These are phyloP conservation scores for Septoria linicola DNA, from an alignment of 2,329 filamentous ascomycete genomes.

Conservation along the genomic window DNA sequence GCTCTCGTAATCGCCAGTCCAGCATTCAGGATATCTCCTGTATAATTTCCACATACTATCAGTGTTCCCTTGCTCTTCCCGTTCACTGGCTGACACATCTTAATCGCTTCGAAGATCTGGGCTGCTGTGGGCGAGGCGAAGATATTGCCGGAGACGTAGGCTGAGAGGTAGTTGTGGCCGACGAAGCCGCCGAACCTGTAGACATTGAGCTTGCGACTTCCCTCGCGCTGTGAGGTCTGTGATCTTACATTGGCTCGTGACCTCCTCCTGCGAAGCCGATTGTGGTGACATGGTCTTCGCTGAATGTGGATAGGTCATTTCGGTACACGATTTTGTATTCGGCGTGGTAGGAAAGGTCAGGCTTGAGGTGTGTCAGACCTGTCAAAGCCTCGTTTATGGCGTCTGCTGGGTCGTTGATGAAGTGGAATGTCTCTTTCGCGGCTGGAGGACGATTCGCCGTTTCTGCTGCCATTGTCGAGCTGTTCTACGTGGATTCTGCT, in stretches of 20 bases:
- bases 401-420: conserved; percentile 39
- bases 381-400: conserved; percentile 40
- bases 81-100: conserved; percentile 53
- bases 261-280: conserved; percentile 42
- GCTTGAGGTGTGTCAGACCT: conserved; percentile 39
- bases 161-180: conserved; percentile 60
- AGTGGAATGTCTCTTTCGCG: conserved; percentile 40
- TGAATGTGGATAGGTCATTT: conserved; percentile 36
- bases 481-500: background rate
- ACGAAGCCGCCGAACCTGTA: conserved; percentile 60
- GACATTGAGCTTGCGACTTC: too few species aligned
- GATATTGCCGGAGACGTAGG: conserved; percentile 61
- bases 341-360: conserved; percentile 36
- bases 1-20: conserved; percentile 60
- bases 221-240: too few species aligned
- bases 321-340: conserved; percentile 41
- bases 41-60: conserved; percentile 65
- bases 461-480: conserved; percentile 28
- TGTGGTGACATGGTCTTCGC: conserved; percentile 36
- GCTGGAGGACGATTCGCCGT: conserved; percentile 25
- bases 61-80: conserved; percentile 50
- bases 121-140: conserved; percentile 64
- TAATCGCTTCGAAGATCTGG: conserved; percentile 61
- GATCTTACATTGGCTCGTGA: conserved; percentile 52
- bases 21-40: conserved; percentile 63